A percentile compares a stretch with the other conserved stretches of the same genome.
Evolutionary conservation across 2,329 filamentous ascomycete genomes (phyloP).

Genomic region (Aspergillus hortae): DNA sequence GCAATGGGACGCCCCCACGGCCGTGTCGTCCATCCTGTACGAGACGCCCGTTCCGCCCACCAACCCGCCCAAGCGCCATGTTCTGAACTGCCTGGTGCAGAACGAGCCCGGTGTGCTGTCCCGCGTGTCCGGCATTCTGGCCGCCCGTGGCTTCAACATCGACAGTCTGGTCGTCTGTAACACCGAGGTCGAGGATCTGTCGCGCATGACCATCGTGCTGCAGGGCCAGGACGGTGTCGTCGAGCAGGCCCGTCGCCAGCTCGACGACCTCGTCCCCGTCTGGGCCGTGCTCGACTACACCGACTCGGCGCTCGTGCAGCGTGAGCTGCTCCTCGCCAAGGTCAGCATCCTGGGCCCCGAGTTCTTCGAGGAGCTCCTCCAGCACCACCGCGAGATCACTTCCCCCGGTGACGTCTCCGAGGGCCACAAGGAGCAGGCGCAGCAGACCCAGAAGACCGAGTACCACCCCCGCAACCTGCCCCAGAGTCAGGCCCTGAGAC

Average conservation of each 20-base stretch:
- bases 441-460: constrained; percentile 46
- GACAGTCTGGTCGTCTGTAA: constrained; percentile 97
- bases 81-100: constrained; percentile 97
- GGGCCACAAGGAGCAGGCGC: constrained; percentile 24
- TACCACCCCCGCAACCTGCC: constrained; percentile 89
- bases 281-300: constrained; percentile 99
- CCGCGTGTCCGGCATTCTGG: constrained; percentile 91
- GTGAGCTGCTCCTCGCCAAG: constrained; percentile 92
- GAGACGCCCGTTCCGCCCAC: constrained; percentile 85
- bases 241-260: constrained; percentile 89
- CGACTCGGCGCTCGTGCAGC: constrained; percentile 84
- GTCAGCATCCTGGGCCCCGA: constrained; percentile 95
- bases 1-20: constrained; percentile 84
- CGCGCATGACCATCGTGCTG: constrained; percentile 97
- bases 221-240: constrained; percentile 95
- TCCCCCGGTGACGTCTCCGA: constrained; percentile 42
- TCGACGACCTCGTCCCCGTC: constrained; percentile 95
- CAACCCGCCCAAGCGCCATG: constrained; percentile 84
- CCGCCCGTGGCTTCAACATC: constrained; percentile 97
- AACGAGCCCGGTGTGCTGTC: constrained; percentile 98
- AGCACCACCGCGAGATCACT: constrained; percentile 90
- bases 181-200: constrained; percentile 94
- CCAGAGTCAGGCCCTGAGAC: constrained; percentile 80
- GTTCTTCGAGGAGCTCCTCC: constrained; percentile 95
- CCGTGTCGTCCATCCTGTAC: constrained; percentile 97